A percentile compares a stretch with the other conserved stretches of the same genome.
Evolutionary conservation across 106 monocot genomes (phyloP).

Genomic region (Acorus calamus): DNA sequence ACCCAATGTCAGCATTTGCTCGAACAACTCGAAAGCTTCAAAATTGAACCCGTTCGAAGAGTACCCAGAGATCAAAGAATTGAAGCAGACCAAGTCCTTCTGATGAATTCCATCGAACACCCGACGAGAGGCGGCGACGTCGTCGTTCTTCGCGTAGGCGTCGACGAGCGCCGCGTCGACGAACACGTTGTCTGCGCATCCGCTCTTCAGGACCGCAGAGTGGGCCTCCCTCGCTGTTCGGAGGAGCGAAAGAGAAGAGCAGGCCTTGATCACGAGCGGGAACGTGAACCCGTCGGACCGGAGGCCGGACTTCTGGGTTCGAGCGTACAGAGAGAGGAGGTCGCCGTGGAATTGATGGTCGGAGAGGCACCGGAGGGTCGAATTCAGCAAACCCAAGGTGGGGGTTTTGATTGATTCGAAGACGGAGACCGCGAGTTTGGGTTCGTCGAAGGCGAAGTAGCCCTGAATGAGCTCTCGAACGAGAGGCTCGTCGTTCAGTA

Average conservation of each 20-base stretch:
- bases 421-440: constrained; percentile 5
- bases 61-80: constrained; percentile 47
- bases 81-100: constrained; percentile 58
- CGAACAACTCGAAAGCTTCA: constrained; percentile 26
- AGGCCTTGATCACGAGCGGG: constrained; percentile 57
- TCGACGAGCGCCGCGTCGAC: constrained; percentile 51
- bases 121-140: constrained; percentile 13
- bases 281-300: constrained; percentile 48
- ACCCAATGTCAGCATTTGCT: constrained; percentile 18
- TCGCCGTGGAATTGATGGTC: constrained; percentile 26
- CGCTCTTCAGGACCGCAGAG: constrained; percentile 28
- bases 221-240: constrained; percentile 35
- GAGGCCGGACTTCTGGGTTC: constrained; percentile 1
- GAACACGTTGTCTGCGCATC: constrained; percentile 27
- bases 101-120: constrained; percentile 50
- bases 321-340: constrained; percentile 26
- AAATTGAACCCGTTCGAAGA: constrained; percentile 23
- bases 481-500: neutral
- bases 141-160: constrained; percentile 46
- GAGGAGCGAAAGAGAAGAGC: constrained; percentile 12
- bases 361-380: constrained; percentile 33
- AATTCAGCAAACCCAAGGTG: constrained; percentile 27
- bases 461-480: constrained; percentile 7
- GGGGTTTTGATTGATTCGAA: constrained; percentile 13
- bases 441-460: constrained; percentile 13